Conservation (phyloP, 352 stramenopile species). For the Globisporangium middletonii region DNA sequence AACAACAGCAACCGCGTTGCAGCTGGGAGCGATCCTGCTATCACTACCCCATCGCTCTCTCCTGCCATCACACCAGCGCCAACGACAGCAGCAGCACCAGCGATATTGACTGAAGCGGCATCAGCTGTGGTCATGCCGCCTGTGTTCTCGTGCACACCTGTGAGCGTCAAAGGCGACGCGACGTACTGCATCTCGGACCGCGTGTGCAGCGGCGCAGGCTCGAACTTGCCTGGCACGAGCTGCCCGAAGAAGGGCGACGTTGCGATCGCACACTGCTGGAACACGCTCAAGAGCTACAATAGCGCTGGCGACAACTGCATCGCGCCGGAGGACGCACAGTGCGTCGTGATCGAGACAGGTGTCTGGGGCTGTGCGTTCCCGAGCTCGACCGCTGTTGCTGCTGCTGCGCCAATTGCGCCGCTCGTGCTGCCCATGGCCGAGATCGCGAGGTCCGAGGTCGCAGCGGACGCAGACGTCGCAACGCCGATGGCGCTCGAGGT, state of each 20-base stretch:
- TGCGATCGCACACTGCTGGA: conserved; percentile 27
- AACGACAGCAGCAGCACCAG: not conserved
- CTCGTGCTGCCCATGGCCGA: not conserved
- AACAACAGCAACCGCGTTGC: not conserved
- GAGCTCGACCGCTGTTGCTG: too few species aligned
- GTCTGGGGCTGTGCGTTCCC: conserved; percentile 38
- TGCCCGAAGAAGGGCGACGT: conserved; percentile 32
- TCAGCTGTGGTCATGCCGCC: not conserved
- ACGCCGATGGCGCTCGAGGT: not conserved
- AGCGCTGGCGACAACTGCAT: conserved; percentile 17
- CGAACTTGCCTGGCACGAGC: conserved; percentile 7
- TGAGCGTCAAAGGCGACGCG: conserved; percentile 32
- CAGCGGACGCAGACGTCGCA: too few species aligned
- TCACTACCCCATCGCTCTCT: not conserved
- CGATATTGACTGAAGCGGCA: not conserved
- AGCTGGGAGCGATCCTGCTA: not conserved
- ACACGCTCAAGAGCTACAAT: conserved; percentile 20
- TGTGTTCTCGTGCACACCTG: conserved; percentile 15
- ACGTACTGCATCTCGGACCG: conserved; percentile 41
- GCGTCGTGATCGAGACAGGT: conserved; percentile 16
- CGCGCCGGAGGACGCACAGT: conserved; percentile 33
- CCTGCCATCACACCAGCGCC: not conserved
- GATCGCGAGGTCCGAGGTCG: not conserved
- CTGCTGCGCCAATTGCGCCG: too few species aligned
- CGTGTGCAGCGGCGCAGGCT: conserved; percentile 22